Evolutionary conservation across 2,329 filamentous ascomycete genomes (phyloP), one percentile per base, ranked within the genome.

Genomic region (Nemania serpens): DNA sequence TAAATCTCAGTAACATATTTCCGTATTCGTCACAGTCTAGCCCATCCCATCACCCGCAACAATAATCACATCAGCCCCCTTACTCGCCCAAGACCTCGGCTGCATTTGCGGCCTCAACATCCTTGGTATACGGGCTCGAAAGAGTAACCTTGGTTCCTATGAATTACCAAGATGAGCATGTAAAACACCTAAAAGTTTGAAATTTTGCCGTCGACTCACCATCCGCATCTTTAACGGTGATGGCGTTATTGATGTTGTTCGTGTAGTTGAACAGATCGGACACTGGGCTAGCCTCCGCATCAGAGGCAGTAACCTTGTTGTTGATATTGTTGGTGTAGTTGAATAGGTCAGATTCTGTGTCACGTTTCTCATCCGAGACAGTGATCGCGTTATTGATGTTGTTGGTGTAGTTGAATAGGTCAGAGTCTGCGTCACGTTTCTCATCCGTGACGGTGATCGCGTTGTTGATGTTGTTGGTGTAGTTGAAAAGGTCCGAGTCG

Each of bases 401-500:
- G 37, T 55, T 55, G 12, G 22, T 36, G 45, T 59, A 59, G 37
- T 59, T 55, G 37, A 59, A 59, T 2, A 37, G 12, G n/a, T 48
- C 46, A 11, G 46, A 48, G 13, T 33, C 46, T 48, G 17, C 29
- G 20, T 55, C 52, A 2, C 37, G 25, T 11, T 13, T 42, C 22
- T 4, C 17, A 18, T 55, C 52, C 2, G 37, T 25, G 18, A 13
- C 52, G 3, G 18, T 36, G 5, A 47, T 42, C 3, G 42, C 43
- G n/a, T 59, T 59, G 51, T 59, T 50, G 57, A 59, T 55, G 15
- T 59, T 59, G 37, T 55, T 55, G 12, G 22, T 36, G 45, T 59
- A 59, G 37, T 59, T 55, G 37, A 59, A 59, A 4, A 37, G 12
- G n/a, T 48, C 46, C 5, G 46, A 48, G 13, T 33, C 46, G 34